Conservation (phyloP, 2,329 filamentous ascomycete genomes). For the Microsporum canis region DNA sequence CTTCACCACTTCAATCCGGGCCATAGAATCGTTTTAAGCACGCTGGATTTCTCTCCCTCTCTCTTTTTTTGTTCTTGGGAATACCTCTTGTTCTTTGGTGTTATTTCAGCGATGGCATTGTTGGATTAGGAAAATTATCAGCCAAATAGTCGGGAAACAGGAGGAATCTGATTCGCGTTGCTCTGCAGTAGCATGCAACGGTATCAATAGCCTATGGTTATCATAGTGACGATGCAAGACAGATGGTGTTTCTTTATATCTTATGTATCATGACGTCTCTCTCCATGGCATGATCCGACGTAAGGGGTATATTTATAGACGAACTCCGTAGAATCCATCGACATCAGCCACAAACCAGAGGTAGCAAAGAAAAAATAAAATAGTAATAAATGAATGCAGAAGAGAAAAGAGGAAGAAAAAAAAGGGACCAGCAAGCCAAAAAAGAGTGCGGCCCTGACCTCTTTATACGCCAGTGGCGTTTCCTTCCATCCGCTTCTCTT, state of each 20-base stretch:
- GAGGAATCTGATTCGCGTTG: too few relatives aligned
- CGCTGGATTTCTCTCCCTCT: neutral
- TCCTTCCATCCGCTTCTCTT: neutral
- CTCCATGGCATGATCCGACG: neutral
- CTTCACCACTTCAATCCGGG: neutral
- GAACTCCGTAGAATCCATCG: neutral
- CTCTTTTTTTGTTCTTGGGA: neutral
- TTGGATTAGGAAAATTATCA: neutral
- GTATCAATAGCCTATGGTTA: neutral
- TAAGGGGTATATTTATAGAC: neutral
- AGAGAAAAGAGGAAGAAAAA: neutral
- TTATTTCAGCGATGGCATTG: constrained; percentile 1
- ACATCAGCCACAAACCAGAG: neutral
- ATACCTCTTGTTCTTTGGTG: neutral
- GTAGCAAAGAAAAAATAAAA: neutral
- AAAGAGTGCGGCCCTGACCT: neutral
- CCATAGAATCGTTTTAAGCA: neutral
- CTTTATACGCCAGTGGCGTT: neutral
- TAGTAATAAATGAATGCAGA: neutral
- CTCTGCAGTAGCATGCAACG: neutral
- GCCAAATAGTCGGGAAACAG: neutral
- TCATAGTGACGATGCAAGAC: neutral
- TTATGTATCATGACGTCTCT: neutral
- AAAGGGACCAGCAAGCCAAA: neutral
- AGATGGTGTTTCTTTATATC: neutral